Evolutionary conservation across 2,329 filamentous ascomycete species (phyloP).

Genomic region (Sporothrix protearum): DNA sequence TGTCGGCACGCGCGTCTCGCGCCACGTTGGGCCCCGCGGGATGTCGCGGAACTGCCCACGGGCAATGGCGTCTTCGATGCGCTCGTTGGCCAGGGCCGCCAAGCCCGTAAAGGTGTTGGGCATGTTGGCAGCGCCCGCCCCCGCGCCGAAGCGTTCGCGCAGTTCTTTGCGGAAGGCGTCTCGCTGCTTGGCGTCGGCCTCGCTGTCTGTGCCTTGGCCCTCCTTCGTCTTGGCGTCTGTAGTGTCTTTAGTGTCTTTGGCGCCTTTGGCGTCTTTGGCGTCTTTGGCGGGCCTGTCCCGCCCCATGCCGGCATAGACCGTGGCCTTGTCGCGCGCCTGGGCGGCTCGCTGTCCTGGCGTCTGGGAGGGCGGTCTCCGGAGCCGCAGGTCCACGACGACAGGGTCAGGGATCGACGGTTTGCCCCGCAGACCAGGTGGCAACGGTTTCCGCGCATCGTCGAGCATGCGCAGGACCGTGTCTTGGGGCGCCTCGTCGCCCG

Average conservation of each 20-base stretch:
- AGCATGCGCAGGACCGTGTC: slow-evolving; percentile 83
- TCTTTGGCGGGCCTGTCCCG: background rate
- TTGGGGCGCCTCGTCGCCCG: slow-evolving; percentile 67
- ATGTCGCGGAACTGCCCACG: slow-evolving; percentile 85
- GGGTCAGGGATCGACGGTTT: slow-evolving; percentile 43
- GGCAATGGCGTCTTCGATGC: slow-evolving; percentile 88
- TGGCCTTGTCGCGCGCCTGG: slow-evolving; percentile 55
- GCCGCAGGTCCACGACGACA: slow-evolving; percentile 49
- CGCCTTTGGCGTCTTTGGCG: background rate
- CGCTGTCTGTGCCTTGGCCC: slow-evolving; percentile 48
- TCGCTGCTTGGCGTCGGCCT: slow-evolving; percentile 66
- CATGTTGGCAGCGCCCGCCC: slow-evolving; percentile 56
- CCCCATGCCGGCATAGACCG: slow-evolving; percentile 47
- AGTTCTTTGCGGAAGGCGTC: slow-evolving; percentile 70
- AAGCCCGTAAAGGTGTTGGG: slow-evolving; percentile 76
- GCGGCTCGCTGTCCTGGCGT: slow-evolving; percentile 49
- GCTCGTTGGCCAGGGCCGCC: slow-evolving; percentile 78
- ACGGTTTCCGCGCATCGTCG: slow-evolving; percentile 70
- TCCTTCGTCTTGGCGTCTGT: no score
- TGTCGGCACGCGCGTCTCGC: slow-evolving; percentile 75
- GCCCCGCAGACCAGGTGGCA: slow-evolving; percentile 50
- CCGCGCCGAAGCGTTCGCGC: slow-evolving; percentile 75
- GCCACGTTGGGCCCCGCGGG: slow-evolving; percentile 69
- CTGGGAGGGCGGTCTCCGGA: slow-evolving; percentile 40
- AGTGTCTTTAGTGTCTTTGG: no score